Evolutionary conservation across 106 monocot genomes (phyloP).

Genomic region (Apostasia shenzhenica): DNA sequence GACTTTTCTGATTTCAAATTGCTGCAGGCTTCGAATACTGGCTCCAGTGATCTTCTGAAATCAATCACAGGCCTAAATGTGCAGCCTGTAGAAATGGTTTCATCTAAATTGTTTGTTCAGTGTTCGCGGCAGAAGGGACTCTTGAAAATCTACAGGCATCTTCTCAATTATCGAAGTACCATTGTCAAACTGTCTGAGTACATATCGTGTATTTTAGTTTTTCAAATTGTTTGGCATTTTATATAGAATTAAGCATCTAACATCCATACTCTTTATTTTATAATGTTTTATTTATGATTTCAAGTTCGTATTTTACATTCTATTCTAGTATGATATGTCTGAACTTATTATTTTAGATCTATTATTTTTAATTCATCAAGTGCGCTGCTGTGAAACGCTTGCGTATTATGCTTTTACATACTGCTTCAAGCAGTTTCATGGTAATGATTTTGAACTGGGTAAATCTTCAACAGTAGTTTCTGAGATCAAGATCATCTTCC

Average conservation of each 20-base stretch:
- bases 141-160: conserved; percentile 82
- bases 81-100: conserved; percentile 89
- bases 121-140: conserved; percentile 94
- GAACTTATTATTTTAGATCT: no score
- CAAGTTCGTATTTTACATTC: no score
- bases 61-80: conserved; percentile 93
- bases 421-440: neutral
- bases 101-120: conserved; percentile 93
- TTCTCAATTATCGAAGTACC: conserved; percentile 93
- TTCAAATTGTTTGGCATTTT: no score
- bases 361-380: neutral
- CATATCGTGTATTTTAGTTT: no score
- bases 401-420: neutral
- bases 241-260: no score
- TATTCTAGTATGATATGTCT: no score
- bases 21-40: conserved; percentile 77
- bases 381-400: neutral
- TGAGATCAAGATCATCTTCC: neutral
- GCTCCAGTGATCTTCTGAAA: conserved; percentile 77
- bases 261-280: no score
- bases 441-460: neutral
- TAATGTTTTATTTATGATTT: no score
- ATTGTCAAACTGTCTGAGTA: neutral
- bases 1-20: conserved; percentile 14
- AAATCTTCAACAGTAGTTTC: neutral